Evolutionary conservation across 2,329 filamentous ascomycete species (phyloP).

Genomic region (Fusarium papillatum): DNA sequence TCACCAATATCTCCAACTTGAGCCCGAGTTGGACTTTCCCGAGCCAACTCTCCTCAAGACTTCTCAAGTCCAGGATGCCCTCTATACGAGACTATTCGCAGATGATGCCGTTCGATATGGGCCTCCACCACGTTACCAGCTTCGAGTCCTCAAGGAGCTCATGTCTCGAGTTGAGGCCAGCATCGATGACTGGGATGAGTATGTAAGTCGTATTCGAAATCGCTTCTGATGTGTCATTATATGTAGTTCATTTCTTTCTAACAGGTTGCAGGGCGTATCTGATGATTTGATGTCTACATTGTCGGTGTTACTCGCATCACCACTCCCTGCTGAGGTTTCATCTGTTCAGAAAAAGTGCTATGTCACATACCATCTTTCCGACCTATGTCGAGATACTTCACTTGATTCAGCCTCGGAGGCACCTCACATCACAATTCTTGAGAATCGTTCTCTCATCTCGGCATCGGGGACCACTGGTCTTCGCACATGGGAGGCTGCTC

Average conservation of each 20-base stretch:
- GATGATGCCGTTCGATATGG: constrained; percentile 65
- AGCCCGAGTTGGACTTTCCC: constrained; percentile 75
- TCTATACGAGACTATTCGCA: constrained; percentile 78
- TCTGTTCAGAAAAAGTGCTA: constrained; percentile 80
- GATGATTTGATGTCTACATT: constrained; percentile 82
- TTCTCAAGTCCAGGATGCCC: constrained; percentile 72
- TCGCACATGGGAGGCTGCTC: constrained; percentile 85
- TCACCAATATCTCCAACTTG: constrained; percentile 85
- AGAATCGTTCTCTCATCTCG: constrained; percentile 77
- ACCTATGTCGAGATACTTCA: constrained; percentile 27
- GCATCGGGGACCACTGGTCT: constrained; percentile 81
- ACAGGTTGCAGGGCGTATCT: constrained; percentile 78
- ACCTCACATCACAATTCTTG: constrained; percentile 71
- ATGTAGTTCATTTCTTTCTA: constrained; percentile 29
- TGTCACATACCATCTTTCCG: constrained; percentile 76
- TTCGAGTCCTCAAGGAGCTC: constrained; percentile 81
- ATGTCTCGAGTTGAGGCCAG: constrained; percentile 78
- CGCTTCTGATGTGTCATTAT: neutral
- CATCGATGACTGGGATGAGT: constrained; percentile 85
- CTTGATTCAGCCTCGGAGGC: neutral
- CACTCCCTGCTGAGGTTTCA: constrained; percentile 73
- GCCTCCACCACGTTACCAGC: constrained; percentile 78
- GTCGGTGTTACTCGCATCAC: constrained; percentile 73
- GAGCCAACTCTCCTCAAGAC: constrained; percentile 68
- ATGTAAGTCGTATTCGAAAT: constrained; percentile 72